A percentile compares a stretch with the other conserved stretches of the same genome.
phyloP scores from a whole-genome alignment of 805 yeast species.

The Schwanniomyces sp. region DNA sequence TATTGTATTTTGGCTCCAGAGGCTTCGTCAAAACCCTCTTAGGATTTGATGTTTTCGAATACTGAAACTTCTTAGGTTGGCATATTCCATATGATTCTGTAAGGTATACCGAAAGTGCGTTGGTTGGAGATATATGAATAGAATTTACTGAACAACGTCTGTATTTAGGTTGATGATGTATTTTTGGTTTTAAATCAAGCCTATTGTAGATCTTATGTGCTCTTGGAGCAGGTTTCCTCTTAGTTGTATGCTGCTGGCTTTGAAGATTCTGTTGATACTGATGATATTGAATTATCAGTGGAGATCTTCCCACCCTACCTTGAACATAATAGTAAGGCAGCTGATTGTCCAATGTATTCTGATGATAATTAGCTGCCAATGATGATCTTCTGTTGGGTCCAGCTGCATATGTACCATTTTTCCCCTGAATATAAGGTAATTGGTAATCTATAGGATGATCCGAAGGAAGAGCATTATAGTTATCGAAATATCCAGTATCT shows the following conservation, averaged over 20 bases:
- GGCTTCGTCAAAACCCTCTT: constrained; percentile 92
- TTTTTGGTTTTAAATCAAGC: constrained; percentile 59
- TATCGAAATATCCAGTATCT: constrained; percentile 22
- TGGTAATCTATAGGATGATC: constrained; percentile 2
- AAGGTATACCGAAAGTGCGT: constrained; percentile 74
- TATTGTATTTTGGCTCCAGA: constrained; percentile 73
- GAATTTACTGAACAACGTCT: constrained; percentile 68
- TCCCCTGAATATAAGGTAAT: constrained; percentile 11
- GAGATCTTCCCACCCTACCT: constrained; percentile 22
- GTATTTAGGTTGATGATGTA: constrained; percentile 64
- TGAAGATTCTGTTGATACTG: constrained; percentile 30
- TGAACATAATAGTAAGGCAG: constrained; percentile 9
- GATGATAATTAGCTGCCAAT: constrained; percentile 16
- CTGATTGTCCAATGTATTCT: constrained; percentile 7
- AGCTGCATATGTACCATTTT: not conserved
- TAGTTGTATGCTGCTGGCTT: constrained; percentile 19
- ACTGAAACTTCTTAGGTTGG: constrained; percentile 73
- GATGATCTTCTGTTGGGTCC: constrained; percentile 20
- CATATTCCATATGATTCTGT: constrained; percentile 83
- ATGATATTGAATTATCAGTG: constrained; percentile 32
- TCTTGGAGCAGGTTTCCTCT: constrained; percentile 44
- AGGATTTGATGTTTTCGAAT: constrained; percentile 84
- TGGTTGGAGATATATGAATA: constrained; percentile 71
- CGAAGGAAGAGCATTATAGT: constrained; percentile 11
- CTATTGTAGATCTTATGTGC: constrained; percentile 41